These are phyloP conservation scores for Selaginella moellendorffii DNA, from an alignment of 75 land plant genomes.

Conservation along the genomic window DNA sequence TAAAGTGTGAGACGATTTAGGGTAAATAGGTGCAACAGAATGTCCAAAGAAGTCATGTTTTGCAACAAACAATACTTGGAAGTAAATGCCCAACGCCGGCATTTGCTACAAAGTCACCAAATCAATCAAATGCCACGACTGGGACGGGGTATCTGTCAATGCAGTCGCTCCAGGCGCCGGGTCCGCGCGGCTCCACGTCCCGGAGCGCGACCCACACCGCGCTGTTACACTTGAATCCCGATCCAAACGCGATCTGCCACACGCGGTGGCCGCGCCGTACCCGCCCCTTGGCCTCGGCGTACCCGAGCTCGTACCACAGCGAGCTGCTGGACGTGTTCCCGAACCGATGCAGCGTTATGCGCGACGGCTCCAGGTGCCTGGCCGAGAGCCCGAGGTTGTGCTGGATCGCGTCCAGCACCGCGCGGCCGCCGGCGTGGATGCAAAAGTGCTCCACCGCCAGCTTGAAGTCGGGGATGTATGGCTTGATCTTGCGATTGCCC, in stretches of 20 bases:
- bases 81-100: no score
- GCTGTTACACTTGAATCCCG: constrained; percentile 69
- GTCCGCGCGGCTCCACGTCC: background rate
- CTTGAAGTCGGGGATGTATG: constrained; percentile 17
- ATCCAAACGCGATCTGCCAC: constrained; percentile 32
- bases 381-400: constrained; percentile 26
- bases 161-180: background rate
- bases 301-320: constrained; percentile 44
- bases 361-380: constrained; percentile 36
- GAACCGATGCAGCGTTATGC: constrained; percentile 49
- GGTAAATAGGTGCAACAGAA: no score
- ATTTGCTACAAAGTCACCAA: no score
- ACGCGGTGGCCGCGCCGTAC: constrained; percentile 33
- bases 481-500: background rate
- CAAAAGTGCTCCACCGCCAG: constrained; percentile 34
- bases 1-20: no score
- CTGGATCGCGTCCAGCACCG: constrained; percentile 31
- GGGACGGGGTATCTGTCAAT: background rate
- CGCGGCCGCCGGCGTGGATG: constrained; percentile 33
- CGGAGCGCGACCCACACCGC: constrained; percentile 54
- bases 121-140: background rate
- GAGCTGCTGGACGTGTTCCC: constrained; percentile 50
- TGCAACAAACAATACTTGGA: no score
- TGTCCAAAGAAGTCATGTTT: no score
- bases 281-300: constrained; percentile 46